Evolutionary conservation across 768 basidiomycete genomes (phyloP).

Genomic region (Pleurotus eryngii): DNA sequence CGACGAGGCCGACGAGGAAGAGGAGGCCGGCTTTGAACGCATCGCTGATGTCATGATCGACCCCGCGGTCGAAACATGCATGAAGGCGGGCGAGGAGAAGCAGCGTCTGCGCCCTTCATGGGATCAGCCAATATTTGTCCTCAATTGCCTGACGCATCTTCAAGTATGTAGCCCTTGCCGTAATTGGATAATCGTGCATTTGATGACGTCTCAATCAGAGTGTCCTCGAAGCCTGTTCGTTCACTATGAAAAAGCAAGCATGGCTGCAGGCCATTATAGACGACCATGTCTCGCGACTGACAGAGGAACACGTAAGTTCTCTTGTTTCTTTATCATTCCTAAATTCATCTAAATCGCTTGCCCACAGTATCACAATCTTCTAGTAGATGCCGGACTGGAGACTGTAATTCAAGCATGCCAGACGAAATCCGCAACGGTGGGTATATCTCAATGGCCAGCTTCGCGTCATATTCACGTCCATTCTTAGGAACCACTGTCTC

Average conservation of each 20-base stretch:
- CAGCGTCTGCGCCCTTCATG: conserved; percentile 53
- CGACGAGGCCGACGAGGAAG: conserved; percentile 42
- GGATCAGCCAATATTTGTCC: conserved; percentile 80
- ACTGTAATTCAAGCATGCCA: conserved; percentile 40
- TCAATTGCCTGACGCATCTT: conserved; percentile 84
- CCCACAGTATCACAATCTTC: conserved; percentile 44
- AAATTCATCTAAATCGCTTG: conserved; percentile 1
- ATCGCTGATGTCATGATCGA: conserved; percentile 84
- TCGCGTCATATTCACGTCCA: not conserved
- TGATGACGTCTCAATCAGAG: conserved; percentile 35
- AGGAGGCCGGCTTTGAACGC: conserved; percentile 50
- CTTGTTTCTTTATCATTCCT: not conserved
- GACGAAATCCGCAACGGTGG: conserved; percentile 36
- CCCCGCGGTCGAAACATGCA: conserved; percentile 77
- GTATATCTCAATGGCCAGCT: not conserved
- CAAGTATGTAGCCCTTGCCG: conserved; percentile 46
- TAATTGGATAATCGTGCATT: too few species aligned
- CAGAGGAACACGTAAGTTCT: conserved; percentile 76
- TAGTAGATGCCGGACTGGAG: conserved; percentile 52
- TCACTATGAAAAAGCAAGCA: conserved; percentile 59
- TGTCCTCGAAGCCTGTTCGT: conserved; percentile 63
- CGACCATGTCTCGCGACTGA: conserved; percentile 57
- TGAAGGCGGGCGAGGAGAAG: conserved; percentile 64
- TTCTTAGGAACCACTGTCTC: conserved; percentile 67
- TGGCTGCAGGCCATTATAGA: conserved; percentile 61